Base-by-base conservation (phyloP, 208 protist genomes). In the Trypanosoma platydactyli region DNA sequence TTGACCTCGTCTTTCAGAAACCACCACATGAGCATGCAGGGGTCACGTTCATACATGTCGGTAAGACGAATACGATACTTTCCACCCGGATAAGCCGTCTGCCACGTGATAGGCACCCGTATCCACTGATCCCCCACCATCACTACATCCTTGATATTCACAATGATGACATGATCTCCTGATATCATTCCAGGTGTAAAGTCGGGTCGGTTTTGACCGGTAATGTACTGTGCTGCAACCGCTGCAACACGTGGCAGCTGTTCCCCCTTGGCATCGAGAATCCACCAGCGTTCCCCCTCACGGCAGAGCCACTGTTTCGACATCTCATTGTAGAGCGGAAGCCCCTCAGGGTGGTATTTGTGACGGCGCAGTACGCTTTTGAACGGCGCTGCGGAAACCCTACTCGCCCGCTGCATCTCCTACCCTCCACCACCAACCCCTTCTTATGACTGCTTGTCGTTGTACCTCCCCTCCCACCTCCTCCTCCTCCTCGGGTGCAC, bases 1-100 rank as follows among this genome's bases (percentile, higher is more conserved):
- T 94, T 97, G 25, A 97, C 89, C 63, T 97, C 89, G 66, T 94
- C 87, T 70, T 93, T 93, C 9, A 97, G 58, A 63, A 84, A 97
- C 84, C 86, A 93, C 84, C 86, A 97, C 86, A 97, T 92, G 35
- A 97, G 77, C 91, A 97, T 97, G 79, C 91, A 97, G 4, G 91
- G 91, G 66, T 97, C 91, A 3, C 91, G 88, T 71, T 97, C 87
- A 76, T 94, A 97, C 91, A 97, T 94, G 54, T 97, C 88, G 3
- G 85, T 88, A 18, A 93, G 80, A 0, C 91, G 87, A 55, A 97
- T 82, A 41, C 91, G 88, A 64, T 97, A 97, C 77, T 92, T 91
- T 29, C 91, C 91, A 40, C 89, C 88, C 2, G 91, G 91, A 81
- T 97, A 97, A 25, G 85, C 86, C 33, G 91, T 94, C 64, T 95